Conservation (phyloP, 2,329 filamentous ascomycete species). For the Mollisiaceae sp. region DNA sequence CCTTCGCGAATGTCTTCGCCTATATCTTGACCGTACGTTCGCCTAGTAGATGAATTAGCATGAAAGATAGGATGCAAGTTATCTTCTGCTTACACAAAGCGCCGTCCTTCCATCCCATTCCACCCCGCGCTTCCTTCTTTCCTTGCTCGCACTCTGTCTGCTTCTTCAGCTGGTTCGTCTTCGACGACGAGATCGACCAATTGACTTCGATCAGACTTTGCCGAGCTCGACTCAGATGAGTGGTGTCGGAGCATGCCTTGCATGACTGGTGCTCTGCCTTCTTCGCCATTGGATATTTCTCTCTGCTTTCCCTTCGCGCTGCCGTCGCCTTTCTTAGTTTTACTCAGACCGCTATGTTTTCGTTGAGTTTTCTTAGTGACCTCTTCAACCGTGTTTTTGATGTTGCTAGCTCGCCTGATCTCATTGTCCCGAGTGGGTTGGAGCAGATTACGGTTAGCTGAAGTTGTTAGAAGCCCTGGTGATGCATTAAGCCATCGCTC, state of each 20-base stretch:
- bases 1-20: conserved; percentile 59
- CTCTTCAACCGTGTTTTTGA: conserved; percentile 44
- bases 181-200: conserved; percentile 71
- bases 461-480: conserved; percentile 58
- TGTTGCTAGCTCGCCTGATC: conserved; percentile 45
- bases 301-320: conserved; percentile 41
- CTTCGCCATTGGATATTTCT: conserved; percentile 34
- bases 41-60: conserved; percentile 33
- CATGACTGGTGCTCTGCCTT: conserved; percentile 41
- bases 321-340: conserved; percentile 32
- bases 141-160: conserved; percentile 64
- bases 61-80: not conserved
- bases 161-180: conserved; percentile 64
- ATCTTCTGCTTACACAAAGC: conserved; percentile 53
- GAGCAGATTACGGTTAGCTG: conserved; percentile 58
- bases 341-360: conserved; percentile 32
- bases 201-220: conserved; percentile 62
- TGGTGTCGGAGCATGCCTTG: conserved; percentile 50
- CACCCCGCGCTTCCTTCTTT: conserved; percentile 66
- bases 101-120: conserved; percentile 60
- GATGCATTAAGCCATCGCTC: conserved; percentile 65
- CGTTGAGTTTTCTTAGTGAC: conserved; percentile 43
- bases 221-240: conserved; percentile 50
- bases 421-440: conserved; percentile 53
- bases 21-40: conserved; percentile 51